Percentiles rank a stretch among this genome's conserved stretches.
These are phyloP conservation scores for Aeschynomene evenia DNA, from an alignment of 306 rosid species.

Conservation along the genomic window DNA sequence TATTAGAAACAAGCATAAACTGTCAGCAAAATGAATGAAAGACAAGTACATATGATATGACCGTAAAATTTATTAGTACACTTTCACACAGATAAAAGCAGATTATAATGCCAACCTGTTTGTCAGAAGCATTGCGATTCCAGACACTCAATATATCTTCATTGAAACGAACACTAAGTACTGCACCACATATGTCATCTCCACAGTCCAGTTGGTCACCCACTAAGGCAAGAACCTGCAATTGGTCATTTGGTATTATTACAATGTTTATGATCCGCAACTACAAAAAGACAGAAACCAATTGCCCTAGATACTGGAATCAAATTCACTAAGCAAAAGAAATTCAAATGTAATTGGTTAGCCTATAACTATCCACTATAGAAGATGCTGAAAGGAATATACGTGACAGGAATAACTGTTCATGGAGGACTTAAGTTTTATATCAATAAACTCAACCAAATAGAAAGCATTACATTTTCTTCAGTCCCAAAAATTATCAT, in stretches of 20 bases:
- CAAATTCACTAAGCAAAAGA: slow-evolving; percentile 7
- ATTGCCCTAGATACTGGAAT: background rate
- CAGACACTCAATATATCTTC: slow-evolving; percentile 92
- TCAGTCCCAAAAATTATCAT: background rate
- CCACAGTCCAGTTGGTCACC: slow-evolving; percentile 93
- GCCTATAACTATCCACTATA: background rate
- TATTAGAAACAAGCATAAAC: background rate
- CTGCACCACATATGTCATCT: slow-evolving; percentile 87
- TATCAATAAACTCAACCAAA: background rate
- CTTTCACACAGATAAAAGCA: background rate
- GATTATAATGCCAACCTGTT: slow-evolving; percentile 55
- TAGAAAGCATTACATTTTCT: background rate
- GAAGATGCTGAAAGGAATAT: background rate
- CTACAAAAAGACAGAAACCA: background rate
- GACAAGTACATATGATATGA: background rate
- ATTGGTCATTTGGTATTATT: slow-evolving; percentile 17
- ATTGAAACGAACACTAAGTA: slow-evolving; percentile 87
- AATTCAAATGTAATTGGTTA: slow-evolving; percentile 16
- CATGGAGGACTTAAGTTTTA: background rate
- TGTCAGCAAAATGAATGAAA: background rate
- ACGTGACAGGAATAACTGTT: background rate
- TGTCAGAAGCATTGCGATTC: slow-evolving; percentile 90
- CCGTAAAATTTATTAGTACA: background rate
- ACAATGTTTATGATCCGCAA: background rate
- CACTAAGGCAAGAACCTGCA: slow-evolving; percentile 85